A percentile compares a stretch with the other conserved stretches of the same genome.
Conservation (phyloP, 305 asterid genomes). For the Salvia sclarea region DNA sequence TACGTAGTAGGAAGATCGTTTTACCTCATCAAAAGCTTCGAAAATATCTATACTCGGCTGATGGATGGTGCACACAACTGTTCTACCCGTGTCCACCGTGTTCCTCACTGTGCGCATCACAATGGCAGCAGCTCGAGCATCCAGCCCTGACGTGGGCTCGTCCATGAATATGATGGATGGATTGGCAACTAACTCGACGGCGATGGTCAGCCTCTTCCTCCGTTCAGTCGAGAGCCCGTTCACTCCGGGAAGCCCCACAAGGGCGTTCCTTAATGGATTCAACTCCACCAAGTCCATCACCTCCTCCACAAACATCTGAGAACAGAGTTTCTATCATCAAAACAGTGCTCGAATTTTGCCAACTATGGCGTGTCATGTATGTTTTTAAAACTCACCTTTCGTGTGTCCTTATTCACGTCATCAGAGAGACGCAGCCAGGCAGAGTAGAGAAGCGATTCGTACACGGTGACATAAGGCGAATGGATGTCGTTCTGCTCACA, state of each 20-base stretch:
- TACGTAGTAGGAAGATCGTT: background rate
- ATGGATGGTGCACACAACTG: conserved; percentile 54
- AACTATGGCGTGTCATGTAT: background rate
- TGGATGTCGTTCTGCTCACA: conserved; percentile 52
- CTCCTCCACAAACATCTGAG: conserved; percentile 59
- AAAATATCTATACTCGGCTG: conserved; percentile 62
- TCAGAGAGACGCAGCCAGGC: conserved; percentile 53
- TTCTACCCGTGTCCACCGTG: conserved; percentile 50
- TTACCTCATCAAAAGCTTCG: conserved; percentile 57
- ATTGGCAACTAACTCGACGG: conserved; percentile 54
- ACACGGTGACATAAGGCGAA: conserved; percentile 48
- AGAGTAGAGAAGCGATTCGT: conserved; percentile 47
- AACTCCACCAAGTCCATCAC: conserved; percentile 55
- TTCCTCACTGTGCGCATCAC: conserved; percentile 52
- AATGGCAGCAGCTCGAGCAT: conserved; percentile 58
- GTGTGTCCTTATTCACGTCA: conserved; percentile 34
- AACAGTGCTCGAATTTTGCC: background rate
- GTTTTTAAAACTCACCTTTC: conserved; percentile 24
- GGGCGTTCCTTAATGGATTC: conserved; percentile 39
- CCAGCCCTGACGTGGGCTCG: conserved; percentile 60
- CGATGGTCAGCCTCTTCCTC: conserved; percentile 56
- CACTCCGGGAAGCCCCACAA: conserved; percentile 54
- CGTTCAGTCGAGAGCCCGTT: conserved; percentile 57
- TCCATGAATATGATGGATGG: conserved; percentile 60
- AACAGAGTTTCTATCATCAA: background rate